Base-by-base conservation (phyloP, 352 stramenopile genomes). In the Phytopythium oedochilum region DNA sequence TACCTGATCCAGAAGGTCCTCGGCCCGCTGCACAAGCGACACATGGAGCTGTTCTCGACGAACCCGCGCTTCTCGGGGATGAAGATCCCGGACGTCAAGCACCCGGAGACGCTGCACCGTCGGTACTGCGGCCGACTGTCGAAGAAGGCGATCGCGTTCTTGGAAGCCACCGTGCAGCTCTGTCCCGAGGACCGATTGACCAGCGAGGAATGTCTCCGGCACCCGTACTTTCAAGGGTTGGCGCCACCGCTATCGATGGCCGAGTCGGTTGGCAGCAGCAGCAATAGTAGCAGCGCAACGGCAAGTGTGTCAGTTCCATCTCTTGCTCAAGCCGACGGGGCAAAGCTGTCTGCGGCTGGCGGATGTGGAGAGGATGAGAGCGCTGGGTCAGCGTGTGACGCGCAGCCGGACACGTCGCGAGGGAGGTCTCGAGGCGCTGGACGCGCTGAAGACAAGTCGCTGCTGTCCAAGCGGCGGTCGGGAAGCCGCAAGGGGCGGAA, bases 1-100 rank as follows among this genome's bases (percentile, higher is more conserved):
- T 98, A 99, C 20, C 86, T 99, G 68, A 99, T 99, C 57, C 98
- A 99, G 66, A 98, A 99, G 65, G 79, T 99, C 43, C 80, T 99
- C 11, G 97, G 97, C 1, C 98, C 97, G 43, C 93, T 98, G 17
- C 91, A 91, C n/a, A 84, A 92, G 59, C 83, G 80, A 5, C 91
- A 98, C 57, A 91, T 93, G 74, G 83, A 97, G 61, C 65, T 97
- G 3, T 98, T 98, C 57, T 71, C 93, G 38, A 71, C 75, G 20
- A 98, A 98, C 58, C 83, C 90, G 28, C 70, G 92, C 2, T 98
- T 98, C 53, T 88, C 87, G 0, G 92, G 92, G 0, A 70, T 98
- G 26, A 97, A 96, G 54, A 97, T 98, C 53, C 50, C 67, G 0
- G 90, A 97, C 46, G 94, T 97, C 53, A 94, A 82, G 54, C 64